phyloP scores from a whole-genome alignment of 2,329 filamentous ascomycete species.

The Xylariaceae sp. region DNA sequence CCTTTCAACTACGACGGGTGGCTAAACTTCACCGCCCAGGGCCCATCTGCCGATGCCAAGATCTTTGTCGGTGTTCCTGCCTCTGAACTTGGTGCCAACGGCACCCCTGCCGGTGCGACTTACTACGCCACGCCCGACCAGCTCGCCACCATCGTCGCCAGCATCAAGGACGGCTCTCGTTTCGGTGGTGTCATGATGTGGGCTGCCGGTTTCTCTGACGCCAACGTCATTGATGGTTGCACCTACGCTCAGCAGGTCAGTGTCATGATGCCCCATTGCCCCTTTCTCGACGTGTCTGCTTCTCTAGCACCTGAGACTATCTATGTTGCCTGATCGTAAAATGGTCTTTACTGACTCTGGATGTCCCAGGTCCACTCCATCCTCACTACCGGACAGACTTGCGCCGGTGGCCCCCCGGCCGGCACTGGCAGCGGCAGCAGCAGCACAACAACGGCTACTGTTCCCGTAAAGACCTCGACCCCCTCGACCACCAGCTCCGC shows the following conservation, averaged over 20 bases:
- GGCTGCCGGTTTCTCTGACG: conserved; percentile 40
- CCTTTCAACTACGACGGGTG: conserved; percentile 39
- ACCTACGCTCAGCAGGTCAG: conserved; percentile 37
- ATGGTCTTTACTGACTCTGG: neutral
- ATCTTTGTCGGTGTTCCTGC: conserved; percentile 40
- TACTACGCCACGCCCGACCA: conserved; percentile 36
- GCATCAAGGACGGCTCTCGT: conserved; percentile 27
- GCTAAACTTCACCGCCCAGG: conserved; percentile 32
- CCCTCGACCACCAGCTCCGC: neutral
- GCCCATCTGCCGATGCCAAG: conserved; percentile 36
- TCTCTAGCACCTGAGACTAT: neutral
- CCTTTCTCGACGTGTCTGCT: too few relatives aligned
- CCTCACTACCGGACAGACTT: conserved; percentile 32
- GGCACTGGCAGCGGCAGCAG: too few relatives aligned
- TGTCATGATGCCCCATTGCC: neutral
- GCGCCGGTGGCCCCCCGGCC: conserved; percentile 6
- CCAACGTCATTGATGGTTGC: conserved; percentile 34
- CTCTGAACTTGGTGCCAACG: conserved; percentile 37
- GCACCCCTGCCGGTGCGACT: conserved; percentile 30
- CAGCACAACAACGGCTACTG: neutral
- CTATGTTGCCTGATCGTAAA: neutral
- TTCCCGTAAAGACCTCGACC: neutral
- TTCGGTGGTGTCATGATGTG: conserved; percentile 42
- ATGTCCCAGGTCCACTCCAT: conserved; percentile 31
- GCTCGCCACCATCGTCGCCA: conserved; percentile 31